These are phyloP conservation scores for Casaregolazyma lundiana DNA, from an alignment of 1,139 yeast genomes.

Conservation along the genomic window DNA sequence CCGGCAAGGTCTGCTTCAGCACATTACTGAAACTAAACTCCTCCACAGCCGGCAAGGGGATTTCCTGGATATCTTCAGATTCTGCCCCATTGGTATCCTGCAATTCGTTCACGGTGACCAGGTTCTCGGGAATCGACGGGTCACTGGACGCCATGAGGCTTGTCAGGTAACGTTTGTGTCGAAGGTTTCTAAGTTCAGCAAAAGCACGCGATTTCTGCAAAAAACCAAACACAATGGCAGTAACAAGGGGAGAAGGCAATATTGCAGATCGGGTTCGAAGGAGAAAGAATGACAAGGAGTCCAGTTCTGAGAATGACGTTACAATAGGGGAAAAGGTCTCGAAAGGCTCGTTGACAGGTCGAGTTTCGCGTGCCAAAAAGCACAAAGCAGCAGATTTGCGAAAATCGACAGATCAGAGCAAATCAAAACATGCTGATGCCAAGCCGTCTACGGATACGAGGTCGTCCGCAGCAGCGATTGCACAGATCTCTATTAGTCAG, in stretches of 20 bases:
- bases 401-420: background rate
- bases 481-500: slow-evolving; percentile 11
- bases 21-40: slow-evolving; percentile 19
- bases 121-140: slow-evolving; percentile 10
- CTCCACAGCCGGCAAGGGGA: slow-evolving; percentile 19
- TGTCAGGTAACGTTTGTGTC: background rate
- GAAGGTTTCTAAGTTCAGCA: background rate
- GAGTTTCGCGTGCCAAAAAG: background rate
- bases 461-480: background rate
- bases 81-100: slow-evolving; percentile 8
- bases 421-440: background rate
- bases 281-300: background rate
- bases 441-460: background rate
- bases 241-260: background rate
- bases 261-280: background rate
- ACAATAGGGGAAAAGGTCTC: background rate
- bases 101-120: slow-evolving; percentile 8
- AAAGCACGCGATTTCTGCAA: too few relatives aligned
- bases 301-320: background rate
- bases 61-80: slow-evolving; percentile 9
- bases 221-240: too few relatives aligned
- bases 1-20: slow-evolving; percentile 12
- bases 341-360: too few relatives aligned
- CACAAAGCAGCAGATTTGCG: too few relatives aligned
- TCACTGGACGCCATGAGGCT: slow-evolving; percentile 1